Conservation (phyloP, 768 basidiomycete genomes). For the Hericium rajendrae region DNA sequence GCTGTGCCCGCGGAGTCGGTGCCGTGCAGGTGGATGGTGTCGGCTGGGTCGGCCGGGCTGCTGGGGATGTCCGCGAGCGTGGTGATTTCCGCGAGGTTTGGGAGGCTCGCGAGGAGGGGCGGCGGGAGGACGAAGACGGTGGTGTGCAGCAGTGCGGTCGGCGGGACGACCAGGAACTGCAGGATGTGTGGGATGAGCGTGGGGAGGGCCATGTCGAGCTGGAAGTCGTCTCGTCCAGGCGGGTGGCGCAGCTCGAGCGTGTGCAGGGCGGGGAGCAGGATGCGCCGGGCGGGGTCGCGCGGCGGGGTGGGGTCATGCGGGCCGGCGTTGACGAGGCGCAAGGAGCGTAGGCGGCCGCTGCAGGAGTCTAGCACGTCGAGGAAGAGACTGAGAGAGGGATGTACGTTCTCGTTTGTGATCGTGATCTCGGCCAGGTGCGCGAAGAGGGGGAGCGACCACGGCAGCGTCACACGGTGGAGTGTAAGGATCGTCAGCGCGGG, state of each 20-base stretch:
- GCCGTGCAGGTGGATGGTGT: no score
- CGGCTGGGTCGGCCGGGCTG: no score
- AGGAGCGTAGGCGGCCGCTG: background rate
- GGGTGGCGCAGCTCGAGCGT: background rate
- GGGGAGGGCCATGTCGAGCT: background rate
- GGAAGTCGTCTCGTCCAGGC: background rate
- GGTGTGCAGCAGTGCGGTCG: background rate
- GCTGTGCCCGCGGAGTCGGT: no score
- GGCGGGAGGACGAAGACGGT: background rate
- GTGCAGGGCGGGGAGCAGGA: background rate
- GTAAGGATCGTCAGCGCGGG: background rate
- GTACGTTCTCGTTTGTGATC: background rate
- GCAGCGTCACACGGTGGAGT: background rate
- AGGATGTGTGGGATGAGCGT: background rate
- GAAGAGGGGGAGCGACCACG: background rate
- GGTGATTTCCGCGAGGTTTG: background rate
- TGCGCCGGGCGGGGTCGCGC: background rate
- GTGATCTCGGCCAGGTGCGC: background rate
- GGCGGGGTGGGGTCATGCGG: background rate
- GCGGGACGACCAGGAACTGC: background rate
- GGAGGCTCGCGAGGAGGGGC: background rate
- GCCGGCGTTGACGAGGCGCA: background rate
- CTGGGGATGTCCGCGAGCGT: background rate
- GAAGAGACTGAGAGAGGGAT: background rate
- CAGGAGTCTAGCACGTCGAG: background rate